phyloP scores from a whole-genome alignment of 805 yeast genomes.

The Nakazawaea sp. region DNA sequence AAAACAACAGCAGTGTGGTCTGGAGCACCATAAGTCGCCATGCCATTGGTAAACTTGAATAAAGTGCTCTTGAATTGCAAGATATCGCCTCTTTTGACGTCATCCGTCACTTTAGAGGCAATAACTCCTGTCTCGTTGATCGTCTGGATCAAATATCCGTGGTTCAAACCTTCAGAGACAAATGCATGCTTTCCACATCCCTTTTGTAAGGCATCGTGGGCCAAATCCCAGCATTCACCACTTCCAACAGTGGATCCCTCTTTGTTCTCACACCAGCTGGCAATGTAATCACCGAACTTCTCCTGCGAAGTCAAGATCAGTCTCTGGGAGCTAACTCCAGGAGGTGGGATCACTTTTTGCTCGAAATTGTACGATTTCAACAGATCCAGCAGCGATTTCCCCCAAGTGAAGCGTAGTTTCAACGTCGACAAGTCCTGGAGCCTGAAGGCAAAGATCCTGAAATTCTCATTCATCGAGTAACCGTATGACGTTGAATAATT shows the following conservation, averaged over 20 bases:
- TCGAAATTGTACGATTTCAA: constrained; percentile 21
- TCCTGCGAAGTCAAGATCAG: constrained; percentile 26
- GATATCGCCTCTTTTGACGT: constrained; percentile 47
- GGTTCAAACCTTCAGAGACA: constrained; percentile 37
- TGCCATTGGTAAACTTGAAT: constrained; percentile 28
- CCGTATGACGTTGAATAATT: constrained; percentile 26
- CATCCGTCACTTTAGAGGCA: constrained; percentile 28
- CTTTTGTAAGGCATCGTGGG: constrained; percentile 42
- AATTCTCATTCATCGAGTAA: constrained; percentile 19
- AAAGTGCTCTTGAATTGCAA: constrained; percentile 38
- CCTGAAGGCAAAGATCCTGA: constrained; percentile 29
- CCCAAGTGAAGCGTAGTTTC: constrained; percentile 33
- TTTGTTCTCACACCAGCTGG: constrained; percentile 46
- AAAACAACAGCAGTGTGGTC: constrained; percentile 41
- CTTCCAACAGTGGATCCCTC: constrained; percentile 41
- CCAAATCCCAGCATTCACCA: constrained; percentile 61
- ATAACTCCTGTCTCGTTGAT: constrained; percentile 13
- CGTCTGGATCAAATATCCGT: constrained; percentile 27
- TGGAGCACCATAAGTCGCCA: constrained; percentile 40
- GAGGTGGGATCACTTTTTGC: constrained; percentile 34
- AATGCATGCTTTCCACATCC: constrained; percentile 56
- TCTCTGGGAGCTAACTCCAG: constrained; percentile 26
- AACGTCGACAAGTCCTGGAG: constrained; percentile 34
- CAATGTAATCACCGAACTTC: constrained; percentile 44
- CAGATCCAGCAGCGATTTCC: constrained; percentile 16